Evolutionary conservation across 805 yeast species (phyloP).

Genomic region (Dipodascus albidus): DNA sequence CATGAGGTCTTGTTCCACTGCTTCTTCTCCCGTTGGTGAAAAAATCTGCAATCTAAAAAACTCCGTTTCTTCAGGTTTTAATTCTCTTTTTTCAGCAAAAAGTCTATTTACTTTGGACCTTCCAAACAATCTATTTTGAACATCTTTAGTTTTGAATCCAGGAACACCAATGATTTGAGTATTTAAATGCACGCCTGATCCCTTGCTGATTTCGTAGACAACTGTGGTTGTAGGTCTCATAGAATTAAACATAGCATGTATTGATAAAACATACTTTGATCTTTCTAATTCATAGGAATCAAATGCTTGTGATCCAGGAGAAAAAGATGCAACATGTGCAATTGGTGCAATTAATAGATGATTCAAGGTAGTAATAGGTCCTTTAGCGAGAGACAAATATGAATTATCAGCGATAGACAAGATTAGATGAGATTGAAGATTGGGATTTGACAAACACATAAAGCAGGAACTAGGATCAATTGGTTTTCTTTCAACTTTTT

Average conservation of each 20-base stretch:
- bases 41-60: not conserved
- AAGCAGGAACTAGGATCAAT: constrained; percentile 59
- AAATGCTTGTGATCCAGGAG: constrained; percentile 17
- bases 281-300: constrained; percentile 33
- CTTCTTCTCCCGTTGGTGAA: not conserved
- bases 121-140: constrained; percentile 27
- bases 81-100: constrained; percentile 5
- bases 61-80: constrained; percentile 4
- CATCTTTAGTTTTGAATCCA: constrained; percentile 30
- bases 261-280: constrained; percentile 32
- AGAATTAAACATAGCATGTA: constrained; percentile 37
- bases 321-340: constrained; percentile 48
- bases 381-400: constrained; percentile 73
- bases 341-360: constrained; percentile 77
- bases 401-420: constrained; percentile 56
- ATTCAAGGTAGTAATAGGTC: constrained; percentile 55
- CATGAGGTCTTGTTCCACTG: no score
- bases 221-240: constrained; percentile 37
- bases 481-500: constrained; percentile 16
- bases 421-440: constrained; percentile 68
- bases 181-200: constrained; percentile 61
- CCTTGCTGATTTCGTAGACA: constrained; percentile 58
- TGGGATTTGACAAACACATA: constrained; percentile 74
- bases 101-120: constrained; percentile 8
- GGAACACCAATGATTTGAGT: constrained; percentile 68